These are phyloP conservation scores for Ambrosia artemisiifolia DNA, from an alignment of 129 eudicot genomes.

Conservation along the genomic window DNA sequence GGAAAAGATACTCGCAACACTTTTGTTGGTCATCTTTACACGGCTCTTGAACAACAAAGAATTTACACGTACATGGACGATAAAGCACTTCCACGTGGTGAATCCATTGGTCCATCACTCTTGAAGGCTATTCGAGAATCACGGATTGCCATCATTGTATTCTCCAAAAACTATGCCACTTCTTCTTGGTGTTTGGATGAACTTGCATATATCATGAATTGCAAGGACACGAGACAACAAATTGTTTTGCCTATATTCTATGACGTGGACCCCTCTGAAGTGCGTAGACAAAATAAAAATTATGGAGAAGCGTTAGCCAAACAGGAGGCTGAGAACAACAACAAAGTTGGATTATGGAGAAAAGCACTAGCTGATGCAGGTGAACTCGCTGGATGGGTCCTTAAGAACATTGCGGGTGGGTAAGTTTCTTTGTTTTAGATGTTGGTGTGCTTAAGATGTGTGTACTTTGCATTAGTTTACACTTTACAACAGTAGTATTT, in stretches of 20 bases:
- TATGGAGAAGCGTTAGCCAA: constrained; percentile 7
- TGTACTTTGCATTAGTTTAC: neutral
- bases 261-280: neutral
- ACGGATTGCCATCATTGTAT: neutral
- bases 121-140: neutral
- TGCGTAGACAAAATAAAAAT: neutral
- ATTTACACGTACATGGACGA: constrained; percentile 7
- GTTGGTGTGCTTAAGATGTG: neutral
- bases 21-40: constrained; percentile 5
- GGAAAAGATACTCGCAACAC: constrained; percentile 5
- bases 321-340: neutral
- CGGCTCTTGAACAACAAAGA: neutral
- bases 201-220: neutral
- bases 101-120: neutral
- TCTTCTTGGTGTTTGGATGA: constrained; percentile 13
- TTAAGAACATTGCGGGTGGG: neutral
- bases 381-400: neutral
- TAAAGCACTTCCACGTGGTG: neutral
- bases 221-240: neutral
- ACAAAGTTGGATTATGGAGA: constrained; percentile 4
- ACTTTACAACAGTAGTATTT: neutral
- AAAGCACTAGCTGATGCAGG: neutral
- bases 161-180: neutral
- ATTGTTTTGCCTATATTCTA: constrained; percentile 2
- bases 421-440: neutral